These are phyloP conservation scores for Lepidopterella palustris DNA, from an alignment of 495 filamentous ascomycete genomes.

Conservation along the genomic window DNA sequence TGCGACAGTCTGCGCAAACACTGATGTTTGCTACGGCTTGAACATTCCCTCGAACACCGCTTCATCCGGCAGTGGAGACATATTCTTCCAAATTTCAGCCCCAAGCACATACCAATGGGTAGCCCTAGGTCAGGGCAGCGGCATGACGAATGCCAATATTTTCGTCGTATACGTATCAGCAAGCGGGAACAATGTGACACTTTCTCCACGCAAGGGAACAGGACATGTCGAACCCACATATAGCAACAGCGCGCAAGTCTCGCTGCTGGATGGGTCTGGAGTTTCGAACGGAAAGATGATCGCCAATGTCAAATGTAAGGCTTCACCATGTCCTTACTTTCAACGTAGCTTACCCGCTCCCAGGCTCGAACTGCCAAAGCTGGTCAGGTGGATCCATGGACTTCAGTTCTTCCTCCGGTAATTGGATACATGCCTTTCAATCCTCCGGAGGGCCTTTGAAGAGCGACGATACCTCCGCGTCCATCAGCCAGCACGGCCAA, in stretches of 20 bases:
- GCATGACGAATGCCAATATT: conserved; percentile 36
- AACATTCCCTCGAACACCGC: conserved; percentile 35
- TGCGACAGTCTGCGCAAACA: conserved; percentile 19
- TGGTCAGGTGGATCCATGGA: conserved; percentile 50
- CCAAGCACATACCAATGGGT: conserved; percentile 36
- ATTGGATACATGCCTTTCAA: conserved; percentile 64
- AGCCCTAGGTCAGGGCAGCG: conserved; percentile 35
- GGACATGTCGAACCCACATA: conserved; percentile 28
- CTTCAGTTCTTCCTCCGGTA: conserved; percentile 39
- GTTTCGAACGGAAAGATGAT: conserved; percentile 36
- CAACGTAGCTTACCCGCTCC: not conserved
- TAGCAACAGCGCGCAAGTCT: conserved; percentile 29
- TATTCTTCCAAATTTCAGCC: conserved; percentile 38
- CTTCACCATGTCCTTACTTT: not conserved
- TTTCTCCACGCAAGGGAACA: conserved; percentile 32
- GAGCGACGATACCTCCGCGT: conserved; percentile 43
- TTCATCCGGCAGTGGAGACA: conserved; percentile 34
- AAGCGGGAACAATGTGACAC: conserved; percentile 35
- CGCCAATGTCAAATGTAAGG: conserved; percentile 38
- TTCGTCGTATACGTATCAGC: conserved; percentile 37
- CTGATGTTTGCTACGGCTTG: conserved; percentile 33
- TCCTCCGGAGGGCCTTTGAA: conserved; percentile 48
- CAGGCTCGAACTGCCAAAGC: conserved; percentile 50
- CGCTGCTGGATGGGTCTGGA: conserved; percentile 35
- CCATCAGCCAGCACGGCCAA: conserved; percentile 54